phyloP scores from a whole-genome alignment of 2,329 filamentous ascomycete genomes.

The Hymenoscyphus fraxineus region DNA sequence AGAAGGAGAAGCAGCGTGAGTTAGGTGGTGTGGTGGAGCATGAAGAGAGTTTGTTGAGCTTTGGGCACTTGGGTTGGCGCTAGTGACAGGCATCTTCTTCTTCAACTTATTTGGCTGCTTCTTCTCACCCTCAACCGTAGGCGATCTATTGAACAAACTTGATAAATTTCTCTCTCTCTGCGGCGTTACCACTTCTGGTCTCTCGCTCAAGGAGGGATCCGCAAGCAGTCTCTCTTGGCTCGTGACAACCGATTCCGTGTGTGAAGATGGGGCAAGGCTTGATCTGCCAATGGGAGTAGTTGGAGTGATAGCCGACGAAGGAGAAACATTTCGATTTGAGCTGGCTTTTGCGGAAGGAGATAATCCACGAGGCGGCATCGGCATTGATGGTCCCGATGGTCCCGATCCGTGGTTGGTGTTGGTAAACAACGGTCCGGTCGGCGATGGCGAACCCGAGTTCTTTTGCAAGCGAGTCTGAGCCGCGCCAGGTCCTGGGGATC shows the following conservation, averaged over 20 bases:
- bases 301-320: slow-evolving; percentile 26
- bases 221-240: slow-evolving; percentile 49
- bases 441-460: slow-evolving; percentile 47
- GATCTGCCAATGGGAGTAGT: slow-evolving; percentile 20
- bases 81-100: slow-evolving; percentile 75
- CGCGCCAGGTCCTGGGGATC: slow-evolving; percentile 67
- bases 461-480: slow-evolving; percentile 53
- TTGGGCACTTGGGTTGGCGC: slow-evolving; percentile 80
- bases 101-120: slow-evolving; percentile 85
- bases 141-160: slow-evolving; percentile 67
- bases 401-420: slow-evolving; percentile 27
- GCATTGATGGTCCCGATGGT: slow-evolving; percentile 2
- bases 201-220: slow-evolving; percentile 19
- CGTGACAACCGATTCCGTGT: slow-evolving; percentile 36
- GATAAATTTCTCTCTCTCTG: slow-evolving; percentile 66
- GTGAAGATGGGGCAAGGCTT: slow-evolving; percentile 25
- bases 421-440: slow-evolving; percentile 36
- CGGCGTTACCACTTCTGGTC: slow-evolving; percentile 24
- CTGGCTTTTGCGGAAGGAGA: slow-evolving; percentile 23
- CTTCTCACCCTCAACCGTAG: slow-evolving; percentile 57
- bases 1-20: slow-evolving; percentile 27
- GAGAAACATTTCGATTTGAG: slow-evolving; percentile 19
- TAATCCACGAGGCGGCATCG: slow-evolving; percentile 20
- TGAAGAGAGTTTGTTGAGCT: slow-evolving; percentile 81
- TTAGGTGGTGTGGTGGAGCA: slow-evolving; percentile 31